These are phyloP conservation scores for Hypoxylon sp. DNA, from an alignment of 2,329 filamentous ascomycete species.

Conservation along the genomic window DNA sequence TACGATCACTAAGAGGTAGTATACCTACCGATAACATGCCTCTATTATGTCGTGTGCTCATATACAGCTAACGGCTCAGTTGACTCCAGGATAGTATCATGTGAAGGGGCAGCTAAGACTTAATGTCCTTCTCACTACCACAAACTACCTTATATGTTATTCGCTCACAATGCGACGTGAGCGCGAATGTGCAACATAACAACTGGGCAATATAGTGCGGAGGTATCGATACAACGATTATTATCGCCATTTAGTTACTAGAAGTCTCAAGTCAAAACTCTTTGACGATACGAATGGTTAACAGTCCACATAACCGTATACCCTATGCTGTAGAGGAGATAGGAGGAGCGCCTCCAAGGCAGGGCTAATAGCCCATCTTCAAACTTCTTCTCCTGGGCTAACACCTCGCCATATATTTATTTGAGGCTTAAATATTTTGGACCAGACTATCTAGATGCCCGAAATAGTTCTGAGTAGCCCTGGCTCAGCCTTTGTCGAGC, in stretches of 20 bases:
- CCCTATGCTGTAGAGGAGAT: not conserved
- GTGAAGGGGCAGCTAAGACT: no score
- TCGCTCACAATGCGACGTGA: not conserved
- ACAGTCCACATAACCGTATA: not conserved
- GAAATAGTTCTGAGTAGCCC: not conserved
- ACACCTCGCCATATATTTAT: not conserved
- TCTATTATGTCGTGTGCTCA: no score
- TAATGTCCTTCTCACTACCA: no score
- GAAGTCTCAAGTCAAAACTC: no score
- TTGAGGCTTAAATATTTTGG: not conserved
- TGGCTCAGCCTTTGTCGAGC: not conserved
- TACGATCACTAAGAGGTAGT: no score
- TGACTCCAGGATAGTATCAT: no score
- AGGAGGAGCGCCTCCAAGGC: not conserved
- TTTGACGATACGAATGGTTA: no score
- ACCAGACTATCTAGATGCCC: not conserved
- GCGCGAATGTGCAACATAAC: not conserved
- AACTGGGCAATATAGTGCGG: not conserved
- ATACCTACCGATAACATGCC: no score
- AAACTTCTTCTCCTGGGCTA: not conserved
- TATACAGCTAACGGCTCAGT: no score
- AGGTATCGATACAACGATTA: not conserved
- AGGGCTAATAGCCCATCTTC: not conserved
- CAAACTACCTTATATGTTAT: not conserved
- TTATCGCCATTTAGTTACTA: not conserved